Conservation (phyloP, 2,329 filamentous ascomycete species). For the Trichoderma endophyticum region DNA sequence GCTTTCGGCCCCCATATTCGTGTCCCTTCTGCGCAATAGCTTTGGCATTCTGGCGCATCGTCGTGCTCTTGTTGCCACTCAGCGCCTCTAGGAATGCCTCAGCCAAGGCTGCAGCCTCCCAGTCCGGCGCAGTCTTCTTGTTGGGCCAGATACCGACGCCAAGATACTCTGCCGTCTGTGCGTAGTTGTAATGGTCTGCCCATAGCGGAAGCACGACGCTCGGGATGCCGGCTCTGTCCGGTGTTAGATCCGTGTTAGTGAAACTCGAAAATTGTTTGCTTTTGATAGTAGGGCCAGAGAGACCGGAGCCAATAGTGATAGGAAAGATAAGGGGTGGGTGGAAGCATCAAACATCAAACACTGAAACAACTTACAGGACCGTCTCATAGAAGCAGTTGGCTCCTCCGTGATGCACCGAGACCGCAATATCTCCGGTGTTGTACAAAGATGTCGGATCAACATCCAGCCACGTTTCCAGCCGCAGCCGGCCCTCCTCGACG, state of each 20-base stretch:
- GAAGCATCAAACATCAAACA: not conserved
- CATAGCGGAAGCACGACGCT: constrained; percentile 46
- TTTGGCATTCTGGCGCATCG: constrained; percentile 23
- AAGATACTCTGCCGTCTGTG: constrained; percentile 40
- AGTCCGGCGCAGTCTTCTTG: constrained; percentile 32
- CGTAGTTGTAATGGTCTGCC: constrained; percentile 46
- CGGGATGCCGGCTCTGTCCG: constrained; percentile 39
- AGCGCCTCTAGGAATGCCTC: constrained; percentile 27
- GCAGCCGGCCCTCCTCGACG: constrained; percentile 24
- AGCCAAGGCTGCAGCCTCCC: constrained; percentile 27
- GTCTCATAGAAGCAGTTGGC: constrained; percentile 42
- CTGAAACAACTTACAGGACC: not conserved
- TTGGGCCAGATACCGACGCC: constrained; percentile 42
- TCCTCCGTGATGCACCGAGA: constrained; percentile 40
- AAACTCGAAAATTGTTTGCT: not conserved
- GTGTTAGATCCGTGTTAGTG: not conserved
- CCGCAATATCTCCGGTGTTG: constrained; percentile 34
- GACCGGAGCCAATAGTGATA: not conserved
- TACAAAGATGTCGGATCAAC: constrained; percentile 35
- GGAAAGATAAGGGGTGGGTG: not conserved
- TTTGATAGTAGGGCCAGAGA: not conserved
- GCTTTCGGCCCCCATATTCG: constrained; percentile 16
- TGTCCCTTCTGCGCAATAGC: constrained; percentile 18
- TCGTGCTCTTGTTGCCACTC: constrained; percentile 17
- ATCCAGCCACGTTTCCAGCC: constrained; percentile 30